Base-by-base conservation (phyloP, 2,329 filamentous ascomycete genomes). In the Diaporthe velutina region DNA sequence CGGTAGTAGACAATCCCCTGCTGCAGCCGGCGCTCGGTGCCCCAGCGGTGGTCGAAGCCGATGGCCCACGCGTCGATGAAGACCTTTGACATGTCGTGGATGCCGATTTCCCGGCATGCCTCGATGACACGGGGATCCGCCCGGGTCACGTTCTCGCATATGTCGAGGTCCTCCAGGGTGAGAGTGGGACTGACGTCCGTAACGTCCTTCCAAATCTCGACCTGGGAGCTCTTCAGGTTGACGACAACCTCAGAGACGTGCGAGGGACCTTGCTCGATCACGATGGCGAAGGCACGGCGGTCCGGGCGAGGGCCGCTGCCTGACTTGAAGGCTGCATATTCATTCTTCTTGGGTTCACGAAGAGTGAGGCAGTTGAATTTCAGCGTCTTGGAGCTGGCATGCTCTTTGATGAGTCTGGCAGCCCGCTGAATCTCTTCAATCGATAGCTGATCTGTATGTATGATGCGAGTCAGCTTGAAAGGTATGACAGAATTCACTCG, bases 41-140 rank as follows among this genome's bases (percentile, higher is more conserved):
- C 96, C 80, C 95, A 97, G 57, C 96, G 93, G 85, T 97, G 94
- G 80, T 98, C 96, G 81, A 95, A 98, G 66, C 96, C 96, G 83
- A 98, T 98, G 1, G 96, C 98, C 96, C 96, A 98, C 12, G 95
- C 95, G 82, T 98, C 96, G 83, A 95, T 98, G 86, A 97, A 98
- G 67, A 98, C 94, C 85, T 98, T 98, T 87, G 97, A 87, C 96
- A 98, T 98, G 76, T 98, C 94, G 78, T 94, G 89, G 73, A 88
- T 89, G 19, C 94, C 90, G 76, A 98, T 94, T 1, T 96, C 96
- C 75, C 95, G 90, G 80, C 96, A 98, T 83, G 98, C 95, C 84
- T 98, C 95, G 78, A 98, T 97, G 76, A 98, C 95, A 79, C 93
- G 94, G 13, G 94, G 91, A 81, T 98, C 95, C 79, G 91, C 92